Percentiles rank a stretch among this genome's conserved stretches.
phyloP scores from a whole-genome alignment of 2,329 filamentous ascomycete genomes.

The Penicillium palitans region DNA sequence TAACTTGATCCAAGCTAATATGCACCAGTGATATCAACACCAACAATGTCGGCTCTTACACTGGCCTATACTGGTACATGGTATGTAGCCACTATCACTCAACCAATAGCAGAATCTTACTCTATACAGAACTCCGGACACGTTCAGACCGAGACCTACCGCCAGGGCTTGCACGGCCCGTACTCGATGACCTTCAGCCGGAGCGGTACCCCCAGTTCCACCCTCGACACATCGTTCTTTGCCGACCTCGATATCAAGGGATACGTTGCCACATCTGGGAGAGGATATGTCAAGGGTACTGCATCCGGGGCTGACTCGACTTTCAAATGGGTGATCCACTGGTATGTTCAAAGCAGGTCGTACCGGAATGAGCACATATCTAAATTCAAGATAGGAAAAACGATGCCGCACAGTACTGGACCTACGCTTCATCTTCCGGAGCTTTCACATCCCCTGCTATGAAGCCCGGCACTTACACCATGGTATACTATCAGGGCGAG shows the following conservation, averaged over 20 bases:
- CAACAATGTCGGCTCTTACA: conserved; percentile 60
- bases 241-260: conserved; percentile 58
- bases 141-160: conserved; percentile 61
- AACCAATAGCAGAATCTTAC: conserved; percentile 3
- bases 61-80: conserved; percentile 68
- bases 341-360: conserved; percentile 39
- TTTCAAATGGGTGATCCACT: conserved; percentile 63
- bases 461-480: conserved; percentile 69
- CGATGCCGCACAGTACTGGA: conserved; percentile 64
- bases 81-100: conserved; percentile 17
- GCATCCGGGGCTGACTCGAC: conserved; percentile 57
- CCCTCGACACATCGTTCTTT: conserved; percentile 61
- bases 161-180: conserved; percentile 65
- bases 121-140: conserved; percentile 59
- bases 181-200: conserved; percentile 64
- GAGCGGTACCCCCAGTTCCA: conserved; percentile 54
- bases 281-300: conserved; percentile 62
- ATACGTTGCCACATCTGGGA: conserved; percentile 56
- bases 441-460: conserved; percentile 65
- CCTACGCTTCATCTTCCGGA: conserved; percentile 55
- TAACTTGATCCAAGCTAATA: conserved; percentile 5
- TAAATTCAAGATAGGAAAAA: conserved; percentile 49
- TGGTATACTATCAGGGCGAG: conserved; percentile 64
- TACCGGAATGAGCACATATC: background rate
- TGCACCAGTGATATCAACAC: conserved; percentile 58